phyloP scores from a whole-genome alignment of 169 alveolate genomes.

The Eimeria necatrix region DNA sequence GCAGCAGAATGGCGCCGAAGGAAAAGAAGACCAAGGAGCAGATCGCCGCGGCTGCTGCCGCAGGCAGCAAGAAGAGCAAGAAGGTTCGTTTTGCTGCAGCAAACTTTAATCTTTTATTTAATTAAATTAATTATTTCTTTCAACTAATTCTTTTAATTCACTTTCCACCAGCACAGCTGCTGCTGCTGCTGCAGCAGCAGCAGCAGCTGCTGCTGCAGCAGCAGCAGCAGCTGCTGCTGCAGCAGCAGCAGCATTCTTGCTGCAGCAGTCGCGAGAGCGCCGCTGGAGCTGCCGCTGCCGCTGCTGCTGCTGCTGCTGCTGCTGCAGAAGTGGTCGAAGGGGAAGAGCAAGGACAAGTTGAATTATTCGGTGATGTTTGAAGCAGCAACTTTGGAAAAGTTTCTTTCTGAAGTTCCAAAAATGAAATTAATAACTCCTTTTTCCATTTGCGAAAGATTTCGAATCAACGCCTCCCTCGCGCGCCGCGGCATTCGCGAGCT shows the following conservation, averaged over 20 bases:
- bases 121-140: neutral
- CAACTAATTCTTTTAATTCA: too few species aligned
- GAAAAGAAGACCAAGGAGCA: slow-evolving; percentile 88
- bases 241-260: too few species aligned
- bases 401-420: slow-evolving; percentile 95
- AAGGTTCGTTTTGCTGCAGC: slow-evolving; percentile 69
- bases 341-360: slow-evolving; percentile 95
- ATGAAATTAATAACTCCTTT: slow-evolving; percentile 95
- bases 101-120: neutral
- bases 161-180: too few species aligned
- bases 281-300: neutral
- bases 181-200: too few species aligned
- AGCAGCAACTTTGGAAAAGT: slow-evolving; percentile 93
- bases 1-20: slow-evolving; percentile 82
- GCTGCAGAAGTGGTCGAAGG: slow-evolving; percentile 83
- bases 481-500: slow-evolving; percentile 83
- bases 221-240: too few species aligned
- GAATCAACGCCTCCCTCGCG: slow-evolving; percentile 85
- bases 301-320: too few species aligned
- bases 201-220: too few species aligned
- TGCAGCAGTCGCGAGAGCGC: too few species aligned
- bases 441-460: slow-evolving; percentile 94
- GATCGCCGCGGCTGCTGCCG: slow-evolving; percentile 88
- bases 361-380: slow-evolving; percentile 97
- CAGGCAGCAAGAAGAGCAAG: slow-evolving; percentile 85